Base-by-base conservation (phyloP, 2,329 filamentous ascomycete species). In the Alternaria consortialis region DNA sequence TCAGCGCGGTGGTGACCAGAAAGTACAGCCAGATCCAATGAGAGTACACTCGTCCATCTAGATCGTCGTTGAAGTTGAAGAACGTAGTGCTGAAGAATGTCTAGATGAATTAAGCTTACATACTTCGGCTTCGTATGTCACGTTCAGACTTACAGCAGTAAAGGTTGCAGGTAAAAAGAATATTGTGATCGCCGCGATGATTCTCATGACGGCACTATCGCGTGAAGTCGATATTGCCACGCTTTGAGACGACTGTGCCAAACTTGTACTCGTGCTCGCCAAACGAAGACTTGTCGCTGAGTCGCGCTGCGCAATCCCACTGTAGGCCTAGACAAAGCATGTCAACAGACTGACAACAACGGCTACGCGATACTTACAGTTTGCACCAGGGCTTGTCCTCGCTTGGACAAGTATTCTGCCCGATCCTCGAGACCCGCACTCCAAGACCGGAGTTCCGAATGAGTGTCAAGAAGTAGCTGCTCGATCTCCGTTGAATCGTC, bases 91-190 rank as follows among this genome's bases (percentile, higher is more conserved):
- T 69, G 56, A 72, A 72, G 46, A 72, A 70, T 0, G 66, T 70
- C 68, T 70, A 7, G 32, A 12, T 36, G 8, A 12, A 13, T 36
- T 8, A 5, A 8, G 27, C 27, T 29, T 29, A 6, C 27, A 29
- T 29, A 8, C 27, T 2, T 29, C 27, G 8, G 27, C 27, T 29
- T 29, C 4, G 27, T 34, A 12, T 34, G 32, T 34, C 32, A 34
- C 13, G 20, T 8, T 6, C 15, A 23, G 31, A 59, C 62, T 53
- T 57, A 71, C 67, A 3, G 71, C 71, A 4, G 60, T 65, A 17
- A 72, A 73, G 1, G 70, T 74, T 11, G 67, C 70, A 1, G 69
- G 72, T 0, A 74, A 53, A 44, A 74, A 74, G n/a, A 73, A 56
- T 2, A 73, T 57, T 0, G 71, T 74, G 27, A 74, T 64, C 0